Evolutionary conservation across 2,329 filamentous ascomycete genomes (phyloP).

Genomic region (Harringtonia lauricola): DNA sequence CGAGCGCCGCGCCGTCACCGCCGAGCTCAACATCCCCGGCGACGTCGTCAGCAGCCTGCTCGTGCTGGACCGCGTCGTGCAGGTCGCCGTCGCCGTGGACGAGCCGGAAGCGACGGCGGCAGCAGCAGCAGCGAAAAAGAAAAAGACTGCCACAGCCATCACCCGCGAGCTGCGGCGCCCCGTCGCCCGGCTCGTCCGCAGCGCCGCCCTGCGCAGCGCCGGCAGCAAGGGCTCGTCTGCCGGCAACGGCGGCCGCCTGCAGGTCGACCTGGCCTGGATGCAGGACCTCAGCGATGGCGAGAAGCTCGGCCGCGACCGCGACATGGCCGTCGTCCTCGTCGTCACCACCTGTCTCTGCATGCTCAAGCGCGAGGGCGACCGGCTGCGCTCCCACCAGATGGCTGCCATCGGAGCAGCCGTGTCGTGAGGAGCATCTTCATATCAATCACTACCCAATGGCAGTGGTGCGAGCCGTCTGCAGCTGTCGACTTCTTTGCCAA

Average conservation of each 20-base stretch:
- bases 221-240: constrained; percentile 27
- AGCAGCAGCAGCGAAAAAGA: too few species aligned
- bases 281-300: constrained; percentile 1
- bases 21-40: constrained; percentile 11
- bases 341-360: constrained; percentile 47
- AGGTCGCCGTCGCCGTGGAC: too few species aligned
- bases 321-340: constrained; percentile 37
- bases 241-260: constrained; percentile 39
- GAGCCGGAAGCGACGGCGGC: too few species aligned
- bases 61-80: constrained; percentile 36
- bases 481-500: too few species aligned
- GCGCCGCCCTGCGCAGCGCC: constrained; percentile 24
- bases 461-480: too few species aligned
- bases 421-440: too few species aligned
- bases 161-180: constrained; percentile 16
- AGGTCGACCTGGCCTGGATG: constrained; percentile 20
- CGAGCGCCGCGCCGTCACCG: constrained; percentile 22
- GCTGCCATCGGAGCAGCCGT: constrained; percentile 19
- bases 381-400: constrained; percentile 39
- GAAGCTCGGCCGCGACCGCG: constrained; percentile 13
- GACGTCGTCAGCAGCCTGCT: constrained; percentile 29
- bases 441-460: too few species aligned
- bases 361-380: constrained; percentile 56
- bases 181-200: constrained; percentile 34
- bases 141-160: too few species aligned